These are phyloP conservation scores for Ogataea degrootiae DNA, from an alignment of 805 yeast species.

Conservation along the genomic window DNA sequence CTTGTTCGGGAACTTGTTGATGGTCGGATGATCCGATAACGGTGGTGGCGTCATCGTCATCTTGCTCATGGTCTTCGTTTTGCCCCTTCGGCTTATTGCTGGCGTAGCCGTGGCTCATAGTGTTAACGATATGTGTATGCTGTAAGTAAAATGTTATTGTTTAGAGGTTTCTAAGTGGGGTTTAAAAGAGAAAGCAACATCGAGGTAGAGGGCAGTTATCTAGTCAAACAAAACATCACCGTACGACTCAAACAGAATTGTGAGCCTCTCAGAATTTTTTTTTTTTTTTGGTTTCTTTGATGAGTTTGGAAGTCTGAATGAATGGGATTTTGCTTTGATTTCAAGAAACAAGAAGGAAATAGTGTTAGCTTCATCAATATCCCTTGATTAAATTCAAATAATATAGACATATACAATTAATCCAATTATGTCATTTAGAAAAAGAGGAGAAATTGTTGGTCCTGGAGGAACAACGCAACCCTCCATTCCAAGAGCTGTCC, in stretches of 20 bases:
- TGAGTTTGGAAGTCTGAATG: not conserved
- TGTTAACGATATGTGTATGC: too few species aligned
- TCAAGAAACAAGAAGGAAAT: not conserved
- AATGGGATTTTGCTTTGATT: too few species aligned
- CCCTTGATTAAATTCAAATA: too few species aligned
- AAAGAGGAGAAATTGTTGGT: conserved; percentile 46
- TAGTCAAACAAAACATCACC: too few species aligned
- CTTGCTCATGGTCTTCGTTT: not conserved
- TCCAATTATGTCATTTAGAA: conserved; percentile 50
- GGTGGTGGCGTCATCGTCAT: conserved; percentile 21
- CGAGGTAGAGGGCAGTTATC: too few species aligned
- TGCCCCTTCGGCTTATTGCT: not conserved
- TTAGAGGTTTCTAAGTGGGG: too few species aligned
- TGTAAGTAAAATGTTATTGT: too few species aligned
- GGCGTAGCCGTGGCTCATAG: too few species aligned
- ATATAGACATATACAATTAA: not conserved
- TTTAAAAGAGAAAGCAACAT: too few species aligned
- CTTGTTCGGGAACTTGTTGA: conserved; percentile 1
- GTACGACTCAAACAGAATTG: not conserved
- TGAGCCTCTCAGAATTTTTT: not conserved
- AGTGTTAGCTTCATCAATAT: too few species aligned
- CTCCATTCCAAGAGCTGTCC: conserved; percentile 5
- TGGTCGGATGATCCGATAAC: conserved; percentile 9
- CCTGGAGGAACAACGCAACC: conserved; percentile 11
- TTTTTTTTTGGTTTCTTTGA: not conserved